Evolutionary conservation across 108 stramenopile species (phyloP), one percentile per base, ranked within the genome.

Genomic region (Stephanodiscus triporus): DNA sequence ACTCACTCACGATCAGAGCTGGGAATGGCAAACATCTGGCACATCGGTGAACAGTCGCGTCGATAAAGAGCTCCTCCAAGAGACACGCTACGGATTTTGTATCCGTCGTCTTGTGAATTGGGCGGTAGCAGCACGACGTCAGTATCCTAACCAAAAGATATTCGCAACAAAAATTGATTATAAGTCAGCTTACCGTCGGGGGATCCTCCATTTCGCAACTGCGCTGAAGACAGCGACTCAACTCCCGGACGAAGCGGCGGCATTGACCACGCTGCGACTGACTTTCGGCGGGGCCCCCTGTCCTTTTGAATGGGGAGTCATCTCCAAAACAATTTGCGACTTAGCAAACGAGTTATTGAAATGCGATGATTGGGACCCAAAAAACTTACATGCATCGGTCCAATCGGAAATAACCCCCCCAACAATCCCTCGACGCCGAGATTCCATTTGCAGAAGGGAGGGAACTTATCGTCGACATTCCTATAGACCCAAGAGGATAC

Each of bases 281-380:
- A 69, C 75, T 7, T 76, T 76, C 9, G 67, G 75, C 5, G 75
- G 75, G 4, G 23, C 54, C 3, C 68, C 68, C 27, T 19, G 75
- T 40, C 75, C 75, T 16, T 61, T 19, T 8, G 57, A 76, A 69
- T 76, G 68, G 59, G 59, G 75, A 0, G 42, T 27, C 32, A 0
- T 77, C 3, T 70, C 76, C 4, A 69, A 77, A 34, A 26, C 76
- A 11, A 42, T 77, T 48, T 65, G 68, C 9, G 58, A 76, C 22
- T 23, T 76, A 10, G 40, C 75, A 61, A 76, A 58, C 19, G 60
- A 13, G 11, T 20, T 76, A 9, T 40, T 76, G 4, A 20, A 29
- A 36, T 22, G 45, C 54, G 5, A 42, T 26, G 43, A 68, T 17
- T 76, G 75, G 75, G 60, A 69, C 7, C 75, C 75, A 9, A 6